These are phyloP conservation scores for Pichia pseudocactophila DNA, from an alignment of 805 yeast species.

Conservation along the genomic window DNA sequence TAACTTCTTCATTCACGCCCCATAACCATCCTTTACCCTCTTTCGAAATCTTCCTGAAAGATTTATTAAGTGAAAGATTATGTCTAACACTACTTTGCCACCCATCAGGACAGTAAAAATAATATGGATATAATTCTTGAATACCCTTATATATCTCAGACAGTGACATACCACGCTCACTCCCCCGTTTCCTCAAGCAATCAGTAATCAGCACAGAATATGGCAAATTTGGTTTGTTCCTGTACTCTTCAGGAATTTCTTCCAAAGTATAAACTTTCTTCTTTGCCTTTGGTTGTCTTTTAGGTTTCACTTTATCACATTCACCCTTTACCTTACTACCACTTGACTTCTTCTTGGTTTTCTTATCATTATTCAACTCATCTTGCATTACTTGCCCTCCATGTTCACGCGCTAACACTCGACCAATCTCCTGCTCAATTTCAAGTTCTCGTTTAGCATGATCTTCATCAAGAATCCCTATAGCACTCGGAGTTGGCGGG, in stretches of 20 bases:
- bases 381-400: constrained; percentile 18
- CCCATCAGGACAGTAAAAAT: constrained; percentile 89
- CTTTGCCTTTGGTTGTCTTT: constrained; percentile 42
- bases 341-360: constrained; percentile 2
- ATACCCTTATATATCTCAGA: constrained; percentile 84
- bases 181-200: constrained; percentile 60
- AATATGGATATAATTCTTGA: constrained; percentile 83
- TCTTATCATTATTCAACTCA: neutral
- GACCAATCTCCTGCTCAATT: constrained; percentile 12
- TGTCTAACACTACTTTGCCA: constrained; percentile 96
- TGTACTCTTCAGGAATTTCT: constrained; percentile 81
- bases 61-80: constrained; percentile 76
- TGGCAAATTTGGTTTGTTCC: constrained; percentile 76
- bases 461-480: constrained; percentile 4
- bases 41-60: constrained; percentile 70
- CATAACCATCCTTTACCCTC: constrained; percentile 95
- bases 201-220: constrained; percentile 75
- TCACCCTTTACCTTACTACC: neutral
- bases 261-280: constrained; percentile 65
- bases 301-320: constrained; percentile 20
- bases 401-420: constrained; percentile 15
- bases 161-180: constrained; percentile 66
- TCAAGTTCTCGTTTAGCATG: constrained; percentile 9
- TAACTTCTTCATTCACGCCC: constrained; percentile 82
- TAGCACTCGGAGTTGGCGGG: neutral